Base-by-base conservation (phyloP, 2,329 filamentous ascomycete species). In the Penicillium sp. region DNA sequence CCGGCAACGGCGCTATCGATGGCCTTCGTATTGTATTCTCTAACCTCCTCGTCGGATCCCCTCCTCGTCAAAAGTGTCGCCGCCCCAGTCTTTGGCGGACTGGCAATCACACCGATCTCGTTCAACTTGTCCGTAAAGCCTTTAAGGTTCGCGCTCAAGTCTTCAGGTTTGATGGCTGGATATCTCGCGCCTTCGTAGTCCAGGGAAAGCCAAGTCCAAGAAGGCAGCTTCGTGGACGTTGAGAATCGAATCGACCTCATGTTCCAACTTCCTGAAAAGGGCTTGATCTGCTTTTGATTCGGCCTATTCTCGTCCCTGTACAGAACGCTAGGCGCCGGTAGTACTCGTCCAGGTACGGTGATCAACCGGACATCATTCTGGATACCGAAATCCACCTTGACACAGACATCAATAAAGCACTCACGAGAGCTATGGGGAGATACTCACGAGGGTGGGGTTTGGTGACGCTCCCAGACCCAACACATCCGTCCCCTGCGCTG, bases 321-420 rank as follows among this genome's bases (percentile, higher is more conserved):
- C 2, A 69, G 64, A 24, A 95, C 69, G 0, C 56, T 60, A 0
- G 88, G 88, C 0, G 79, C 61, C 0, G 60, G 37, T 0, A 95
- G 75, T 34, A 91, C 77, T 6, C 89, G 82, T 1, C 81, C 90
- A 1, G 75, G 74, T 0, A 95, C 85, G 0, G 85, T 85, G 31
- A 95, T 72, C 31, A 95, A 5, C 83, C 83, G 53, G n/a, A n/a
- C n/a, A n/a, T n/a, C n/a, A n/a, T n/a, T n/a, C n/a, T n/a, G n/a
- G n/a, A n/a, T n/a, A n/a, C n/a, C n/a, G n/a, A n/a, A n/a, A n/a
- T n/a, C n/a, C n/a, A n/a, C n/a, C n/a, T n/a, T n/a, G n/a, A n/a
- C n/a, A n/a, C n/a, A n/a, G n/a, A n/a, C n/a, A n/a, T n/a, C n/a
- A n/a, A n/a, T n/a, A 89, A 93, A 2, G 72, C 62, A 5, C n/a